Conservation (phyloP, 345 rosid species). For the Brassica juncea region DNA sequence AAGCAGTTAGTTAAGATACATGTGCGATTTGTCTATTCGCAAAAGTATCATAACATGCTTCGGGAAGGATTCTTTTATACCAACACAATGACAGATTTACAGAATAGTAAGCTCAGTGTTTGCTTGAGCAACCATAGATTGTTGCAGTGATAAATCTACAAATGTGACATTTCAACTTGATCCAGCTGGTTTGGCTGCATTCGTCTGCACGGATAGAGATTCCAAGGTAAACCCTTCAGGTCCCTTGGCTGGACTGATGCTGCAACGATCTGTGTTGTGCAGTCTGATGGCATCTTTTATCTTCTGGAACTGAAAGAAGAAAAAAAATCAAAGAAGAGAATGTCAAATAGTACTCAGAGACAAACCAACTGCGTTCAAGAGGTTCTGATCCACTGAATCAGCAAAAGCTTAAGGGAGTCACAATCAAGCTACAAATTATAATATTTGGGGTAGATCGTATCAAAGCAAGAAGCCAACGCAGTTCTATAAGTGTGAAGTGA, state of each 20-base stretch:
- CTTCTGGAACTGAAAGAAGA: conserved; percentile 73
- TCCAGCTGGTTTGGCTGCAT: conserved; percentile 45
- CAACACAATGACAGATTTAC: conserved; percentile 27
- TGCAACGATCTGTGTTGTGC: conserved; percentile 66
- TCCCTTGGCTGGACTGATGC: conserved; percentile 57
- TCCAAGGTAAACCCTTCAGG: conserved; percentile 64
- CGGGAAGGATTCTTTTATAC: conserved; percentile 27
- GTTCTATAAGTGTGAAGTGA: not conserved
- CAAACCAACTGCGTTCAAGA: conserved; percentile 3
- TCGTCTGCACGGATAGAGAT: conserved; percentile 42
- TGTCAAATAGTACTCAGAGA: conserved; percentile 14
- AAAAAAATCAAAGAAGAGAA: not conserved
- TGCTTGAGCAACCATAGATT: conserved; percentile 32
- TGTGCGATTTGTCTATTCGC: no score
- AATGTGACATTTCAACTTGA: conserved; percentile 36
- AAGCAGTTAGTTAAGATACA: no score
- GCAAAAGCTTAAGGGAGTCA: not conserved
- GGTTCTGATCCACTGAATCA: not conserved
- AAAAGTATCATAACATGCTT: not conserved
- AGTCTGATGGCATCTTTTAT: conserved; percentile 73
- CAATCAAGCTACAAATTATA: not conserved
- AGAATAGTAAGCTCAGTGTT: conserved; percentile 32
- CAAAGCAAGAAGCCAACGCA: not conserved
- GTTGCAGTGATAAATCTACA: conserved; percentile 20
- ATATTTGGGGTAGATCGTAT: not conserved